Evolutionary conservation across 768 basidiomycete species (phyloP).

Genomic region (Naganishia onofrii): DNA sequence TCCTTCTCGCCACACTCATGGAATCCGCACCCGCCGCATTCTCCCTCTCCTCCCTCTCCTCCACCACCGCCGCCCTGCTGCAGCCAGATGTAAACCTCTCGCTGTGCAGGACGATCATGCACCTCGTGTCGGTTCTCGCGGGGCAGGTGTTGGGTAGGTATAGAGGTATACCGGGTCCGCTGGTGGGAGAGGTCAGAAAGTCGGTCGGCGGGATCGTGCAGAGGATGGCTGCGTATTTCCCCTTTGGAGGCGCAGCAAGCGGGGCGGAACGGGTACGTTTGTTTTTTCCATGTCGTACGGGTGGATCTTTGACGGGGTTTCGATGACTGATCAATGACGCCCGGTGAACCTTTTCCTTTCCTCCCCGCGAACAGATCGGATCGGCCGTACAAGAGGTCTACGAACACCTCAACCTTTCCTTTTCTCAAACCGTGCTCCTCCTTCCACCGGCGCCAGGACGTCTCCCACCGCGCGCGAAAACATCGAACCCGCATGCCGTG

Average conservation of each 20-base stretch:
- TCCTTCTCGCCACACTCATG: slow-evolving; percentile 76
- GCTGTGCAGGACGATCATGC: slow-evolving; percentile 42
- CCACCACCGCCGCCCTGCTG: slow-evolving; percentile 9
- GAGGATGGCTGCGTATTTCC: slow-evolving; percentile 81
- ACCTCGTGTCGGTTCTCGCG: slow-evolving; percentile 41
- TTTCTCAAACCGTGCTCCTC: slow-evolving; percentile 45
- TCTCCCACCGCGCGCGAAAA: slow-evolving; percentile 27
- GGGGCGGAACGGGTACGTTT: slow-evolving; percentile 9
- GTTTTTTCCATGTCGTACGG: no score
- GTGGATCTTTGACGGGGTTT: no score
- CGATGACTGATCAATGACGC: not conserved
- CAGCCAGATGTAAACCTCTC: slow-evolving; percentile 36
- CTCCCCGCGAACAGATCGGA: slow-evolving; percentile 11
- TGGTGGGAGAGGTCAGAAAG: slow-evolving; percentile 31
- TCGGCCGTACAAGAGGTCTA: slow-evolving; percentile 14
- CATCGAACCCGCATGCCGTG: slow-evolving; percentile 31
- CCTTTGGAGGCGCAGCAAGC: slow-evolving; percentile 56
- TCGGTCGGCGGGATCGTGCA: slow-evolving; percentile 57
- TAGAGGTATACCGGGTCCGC: not conserved
- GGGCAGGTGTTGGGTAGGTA: slow-evolving; percentile 27
- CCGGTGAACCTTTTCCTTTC: not conserved
- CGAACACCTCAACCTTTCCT: slow-evolving; percentile 42
- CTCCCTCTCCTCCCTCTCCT: slow-evolving; percentile 56
- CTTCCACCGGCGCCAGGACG: slow-evolving; percentile 39
- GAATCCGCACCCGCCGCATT: slow-evolving; percentile 83